Base-by-base conservation (phyloP, 129 eudicot species). In the Flaveria ramosissima region DNA sequence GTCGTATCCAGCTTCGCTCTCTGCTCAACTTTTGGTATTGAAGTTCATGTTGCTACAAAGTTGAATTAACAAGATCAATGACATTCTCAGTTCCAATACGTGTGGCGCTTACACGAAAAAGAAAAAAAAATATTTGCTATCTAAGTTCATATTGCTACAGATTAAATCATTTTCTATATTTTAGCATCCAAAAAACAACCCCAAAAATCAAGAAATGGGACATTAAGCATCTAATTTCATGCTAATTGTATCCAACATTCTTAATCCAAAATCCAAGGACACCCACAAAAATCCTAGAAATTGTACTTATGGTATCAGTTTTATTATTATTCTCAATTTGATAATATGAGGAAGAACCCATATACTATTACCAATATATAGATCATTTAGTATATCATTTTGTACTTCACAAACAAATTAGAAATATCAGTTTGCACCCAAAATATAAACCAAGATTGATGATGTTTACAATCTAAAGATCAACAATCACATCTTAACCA, bases 21-120 rank as follows among this genome's bases (percentile, higher is more conserved):
- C 77, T 84, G 82, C 91, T 86, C 84, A 90, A 81, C 81, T 88
- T 86, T 77, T 88, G 96, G 80, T 88, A 85, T 73, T 75, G 89
- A 63, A 48, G 73, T 82, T 92, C 98, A 69, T 85, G 95, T 83
- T 88, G 92, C 96, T 88, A 84, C 87, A 84, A 62, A 73, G 36
- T 71, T 12, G 45, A 76, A 65, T 74, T 43, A 84, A 16, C 78
- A 67, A 74, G 67, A 85, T 85, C 79, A 82, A 75, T 15, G 68
- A 51, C 68, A 50, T 17, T 79, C 48, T 72, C 74, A 26, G 27
- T 71, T 69, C 19, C 52, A 60, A 69, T 20, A 63, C 53, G 2
- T 64, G 67, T 14, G 56, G 24, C 14, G 71, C 77, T 67, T 36
- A 36, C 74, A 72, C 9, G 16, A 19, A 17, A 13, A 15, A 61